A percentile compares a stretch with the other conserved stretches of the same genome.
phyloP scores from a whole-genome alignment of 2,329 filamentous ascomycete genomes.

The Hortaea sp. region DNA sequence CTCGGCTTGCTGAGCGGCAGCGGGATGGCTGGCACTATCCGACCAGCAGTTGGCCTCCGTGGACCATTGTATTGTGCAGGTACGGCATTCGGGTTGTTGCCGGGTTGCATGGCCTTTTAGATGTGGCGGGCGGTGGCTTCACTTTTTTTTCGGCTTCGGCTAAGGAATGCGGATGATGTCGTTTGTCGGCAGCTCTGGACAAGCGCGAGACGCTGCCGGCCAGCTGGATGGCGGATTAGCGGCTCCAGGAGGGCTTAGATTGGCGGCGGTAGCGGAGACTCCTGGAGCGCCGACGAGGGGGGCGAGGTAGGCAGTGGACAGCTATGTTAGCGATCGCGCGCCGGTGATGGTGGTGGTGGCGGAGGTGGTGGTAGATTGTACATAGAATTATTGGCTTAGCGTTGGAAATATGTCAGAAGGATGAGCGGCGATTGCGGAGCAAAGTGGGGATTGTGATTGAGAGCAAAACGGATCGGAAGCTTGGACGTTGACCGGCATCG shows the following conservation, averaged over 20 bases:
- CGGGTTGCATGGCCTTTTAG: slow-evolving; percentile 12
- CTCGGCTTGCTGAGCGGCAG: slow-evolving; percentile 18
- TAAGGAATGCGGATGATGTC: background rate
- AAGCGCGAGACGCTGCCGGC: background rate
- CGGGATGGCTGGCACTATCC: slow-evolving; percentile 24
- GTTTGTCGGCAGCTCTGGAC: background rate
- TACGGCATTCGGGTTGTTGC: slow-evolving; percentile 7
- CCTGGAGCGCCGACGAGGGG: slow-evolving; percentile 14
- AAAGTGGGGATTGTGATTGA: background rate
- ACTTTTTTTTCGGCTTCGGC: background rate
- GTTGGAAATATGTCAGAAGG: background rate
- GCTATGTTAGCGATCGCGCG: too few relatives aligned
- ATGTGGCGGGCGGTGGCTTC: background rate
- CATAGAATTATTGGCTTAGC: too few relatives aligned
- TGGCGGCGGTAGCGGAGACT: slow-evolving; percentile 6
- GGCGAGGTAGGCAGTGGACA: background rate
- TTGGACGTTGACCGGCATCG: background rate
- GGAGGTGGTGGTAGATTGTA: too few relatives aligned
- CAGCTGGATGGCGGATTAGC: slow-evolving; percentile 1
- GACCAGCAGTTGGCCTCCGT: slow-evolving; percentile 10
- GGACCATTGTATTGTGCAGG: slow-evolving; percentile 4
- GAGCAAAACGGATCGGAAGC: background rate
- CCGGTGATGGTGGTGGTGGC: too few relatives aligned
- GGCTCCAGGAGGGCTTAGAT: slow-evolving; percentile 13
- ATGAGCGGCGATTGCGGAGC: slow-evolving; percentile 1